These are phyloP conservation scores for Coemansia sp. DNA, from an alignment of 192 early-diverging fungal genomes.

Conservation along the genomic window DNA sequence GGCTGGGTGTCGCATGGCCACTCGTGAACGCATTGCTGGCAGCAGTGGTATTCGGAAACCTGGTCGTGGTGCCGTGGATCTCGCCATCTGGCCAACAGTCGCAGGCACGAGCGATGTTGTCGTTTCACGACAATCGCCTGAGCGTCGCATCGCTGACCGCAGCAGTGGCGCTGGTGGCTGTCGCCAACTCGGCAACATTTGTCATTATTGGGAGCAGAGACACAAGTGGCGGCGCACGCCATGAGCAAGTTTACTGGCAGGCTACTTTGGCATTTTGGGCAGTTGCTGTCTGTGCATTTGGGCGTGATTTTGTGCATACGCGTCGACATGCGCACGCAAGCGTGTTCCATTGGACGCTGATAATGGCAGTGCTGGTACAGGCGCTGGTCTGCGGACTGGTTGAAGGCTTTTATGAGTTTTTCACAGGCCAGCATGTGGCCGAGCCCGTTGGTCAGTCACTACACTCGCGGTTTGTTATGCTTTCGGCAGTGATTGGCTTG, in stretches of 20 bases:
- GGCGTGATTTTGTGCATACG: slow-evolving; percentile 3
- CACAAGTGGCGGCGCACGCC: not conserved
- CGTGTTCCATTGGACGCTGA: slow-evolving; percentile 14
- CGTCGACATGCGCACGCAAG: not conserved
- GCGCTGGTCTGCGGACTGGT: not conserved
- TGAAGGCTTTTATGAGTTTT: not conserved
- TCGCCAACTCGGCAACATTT: slow-evolving; percentile 9
- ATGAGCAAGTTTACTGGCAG: slow-evolving; percentile 34
- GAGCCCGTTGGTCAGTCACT: slow-evolving; percentile 7
- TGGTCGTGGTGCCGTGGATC: slow-evolving; percentile 8
- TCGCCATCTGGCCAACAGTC: not conserved
- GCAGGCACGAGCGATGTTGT: not conserved
- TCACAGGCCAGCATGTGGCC: slow-evolving; percentile 2
- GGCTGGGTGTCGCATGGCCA: slow-evolving; percentile 39
- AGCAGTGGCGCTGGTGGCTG: slow-evolving; percentile 11
- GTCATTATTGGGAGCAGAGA: not conserved
- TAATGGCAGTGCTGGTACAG: slow-evolving; percentile 1
- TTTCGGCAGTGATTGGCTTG: not conserved
- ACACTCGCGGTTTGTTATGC: slow-evolving; percentile 21
- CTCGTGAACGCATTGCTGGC: slow-evolving; percentile 20
- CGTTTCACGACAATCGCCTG: slow-evolving; percentile 30
- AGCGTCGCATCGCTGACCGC: slow-evolving; percentile 12
- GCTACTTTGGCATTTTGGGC: slow-evolving; percentile 21
- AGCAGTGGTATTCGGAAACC: not conserved
- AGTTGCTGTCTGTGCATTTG: not conserved